Base-by-base conservation (phyloP, 2,329 filamentous ascomycete genomes). In the Aspergillus viridinutans region DNA sequence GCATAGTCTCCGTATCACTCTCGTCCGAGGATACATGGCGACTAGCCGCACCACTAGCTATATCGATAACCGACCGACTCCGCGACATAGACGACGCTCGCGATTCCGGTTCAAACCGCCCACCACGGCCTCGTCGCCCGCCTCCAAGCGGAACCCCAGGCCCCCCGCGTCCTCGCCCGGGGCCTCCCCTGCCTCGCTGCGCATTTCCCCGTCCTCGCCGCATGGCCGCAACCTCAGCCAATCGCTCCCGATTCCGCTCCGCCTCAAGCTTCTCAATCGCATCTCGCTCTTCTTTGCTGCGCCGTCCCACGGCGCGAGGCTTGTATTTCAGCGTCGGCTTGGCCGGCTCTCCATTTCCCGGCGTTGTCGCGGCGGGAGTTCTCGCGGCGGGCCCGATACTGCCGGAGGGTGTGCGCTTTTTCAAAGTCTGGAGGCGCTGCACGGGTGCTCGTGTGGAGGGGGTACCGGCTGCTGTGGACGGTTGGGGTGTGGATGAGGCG, bases 221-320 rank as follows among this genome's bases (percentile, higher is more conserved):
- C 21, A 69, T 76, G n/a, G 73, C 75, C 23, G 70, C 74, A 9
- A 70, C 75, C 59, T 76, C 76, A 42, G 67, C 69, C 35, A 76
- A 57, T 49, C 75, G 68, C 59, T 76, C 73, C 40, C 68, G 69
- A 42, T 73, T 53, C 25, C 75, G 69, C 62, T 78, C 69, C 49
- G 72, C 72, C 62, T 80, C 77, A 7, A 74, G 63, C 52, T 69
- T 72, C 65, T 77, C 73, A 1, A 74, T 70, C 9, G 72, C 74
- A 45, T 78, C 76, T 58, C 77, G 74, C 62, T 79, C 76, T 56
- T 76, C 75, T 62, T 79, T 77, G 59, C 73, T 77, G 50, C 75
- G 73, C 12, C 77, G 76, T 6, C 61, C 64, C 7, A 74, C 71
- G 2, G 72, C 69, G 50, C 74, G 75, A 4, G 77, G 77, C 59